A percentile compares a stretch with the other conserved stretches of the same genome.
Conservation (phyloP, 164 flowering plant genomes). For the Magnolia sinica region DNA sequence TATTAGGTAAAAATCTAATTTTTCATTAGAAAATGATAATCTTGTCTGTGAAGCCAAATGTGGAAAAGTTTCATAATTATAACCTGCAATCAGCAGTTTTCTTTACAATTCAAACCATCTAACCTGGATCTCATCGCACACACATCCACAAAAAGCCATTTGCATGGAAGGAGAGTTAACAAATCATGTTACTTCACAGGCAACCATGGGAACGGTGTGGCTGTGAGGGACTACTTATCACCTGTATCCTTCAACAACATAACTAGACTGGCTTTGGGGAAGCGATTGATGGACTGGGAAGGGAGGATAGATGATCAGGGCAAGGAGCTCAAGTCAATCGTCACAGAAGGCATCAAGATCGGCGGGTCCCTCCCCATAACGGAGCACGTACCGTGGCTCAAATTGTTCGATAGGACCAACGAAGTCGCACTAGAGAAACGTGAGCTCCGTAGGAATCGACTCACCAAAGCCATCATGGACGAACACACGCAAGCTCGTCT, state of each 20-base stretch:
- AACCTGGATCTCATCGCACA: too few species aligned
- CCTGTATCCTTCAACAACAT: slow-evolving; percentile 32
- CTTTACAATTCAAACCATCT: too few species aligned
- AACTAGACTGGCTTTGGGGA: slow-evolving; percentile 28
- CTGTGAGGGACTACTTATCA: slow-evolving; percentile 16
- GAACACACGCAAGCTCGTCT: slow-evolving; percentile 17
- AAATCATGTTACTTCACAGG: slow-evolving; percentile 7
- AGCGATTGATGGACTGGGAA: slow-evolving; percentile 21
- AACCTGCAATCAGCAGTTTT: too few species aligned
- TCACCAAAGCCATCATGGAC: slow-evolving; percentile 26
- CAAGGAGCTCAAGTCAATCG: slow-evolving; percentile 23
- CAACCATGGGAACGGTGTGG: slow-evolving; percentile 16
- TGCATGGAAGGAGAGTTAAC: neutral
- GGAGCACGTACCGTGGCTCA: slow-evolving; percentile 31
- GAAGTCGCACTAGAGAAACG: slow-evolving; percentile 11
- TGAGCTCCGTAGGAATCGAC: slow-evolving; percentile 13
- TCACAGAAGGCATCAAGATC: slow-evolving; percentile 14
- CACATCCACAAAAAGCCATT: neutral
- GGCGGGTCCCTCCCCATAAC: slow-evolving; percentile 16
- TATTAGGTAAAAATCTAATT: too few species aligned
- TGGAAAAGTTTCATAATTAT: too few species aligned
- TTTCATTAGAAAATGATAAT: too few species aligned
- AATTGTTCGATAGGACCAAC: slow-evolving; percentile 17
- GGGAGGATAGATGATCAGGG: slow-evolving; percentile 26
- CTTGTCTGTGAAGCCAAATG: too few species aligned